Base-by-base conservation (phyloP, 2,329 filamentous ascomycete species). In the Alternaria metachromatica region DNA sequence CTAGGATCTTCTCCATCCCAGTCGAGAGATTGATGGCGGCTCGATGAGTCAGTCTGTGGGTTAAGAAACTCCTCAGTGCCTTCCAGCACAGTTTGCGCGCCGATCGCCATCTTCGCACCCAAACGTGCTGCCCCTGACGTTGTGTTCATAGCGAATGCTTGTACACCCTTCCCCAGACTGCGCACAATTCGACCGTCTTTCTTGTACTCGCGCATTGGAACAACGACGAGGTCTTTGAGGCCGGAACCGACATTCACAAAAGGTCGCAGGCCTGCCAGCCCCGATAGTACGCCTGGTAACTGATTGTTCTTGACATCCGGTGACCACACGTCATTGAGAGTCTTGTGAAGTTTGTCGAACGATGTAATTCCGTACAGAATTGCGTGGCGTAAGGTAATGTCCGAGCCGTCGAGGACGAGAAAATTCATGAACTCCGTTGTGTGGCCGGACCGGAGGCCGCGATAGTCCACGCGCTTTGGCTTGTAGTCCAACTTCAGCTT, bases 361-460 rank as follows among this genome's bases (percentile, higher is more conserved):
- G 96, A 96, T 8, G 89, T 89, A 1, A 97, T 88, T 26, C 96
- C 96, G 71, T 98, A 97, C 37, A 98, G 89, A 70, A 99, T 98
- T 25, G 92, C 92, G 77, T 95, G 94, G 12, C 92, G 88, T 57
- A 99, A 86, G 7, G 91, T 88, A 86, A 99, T 92, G 64, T 95
- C 90, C 3, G 96, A 90, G 68, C 92, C 90, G 71, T 99, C 96
- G 1, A 99, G 87, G 13, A 95, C 92, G 68, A 99, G 87, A 77
- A 99, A 97, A 79, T 99, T 99, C 94, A 98, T 98, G 75, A 99
- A 97, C 78, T 99, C 96, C 0, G 93, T 97, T 0, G 96, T 98
- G 69, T 93, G 93, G 2, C 96, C 96, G 1, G 96, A 97, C 25
- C 94, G 90, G 4, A 99, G 87, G 4, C 94, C 94, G 0, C 90